Conservation (phyloP, 192 early-diverging fungal genomes). For the Geranomyces variabilis region DNA sequence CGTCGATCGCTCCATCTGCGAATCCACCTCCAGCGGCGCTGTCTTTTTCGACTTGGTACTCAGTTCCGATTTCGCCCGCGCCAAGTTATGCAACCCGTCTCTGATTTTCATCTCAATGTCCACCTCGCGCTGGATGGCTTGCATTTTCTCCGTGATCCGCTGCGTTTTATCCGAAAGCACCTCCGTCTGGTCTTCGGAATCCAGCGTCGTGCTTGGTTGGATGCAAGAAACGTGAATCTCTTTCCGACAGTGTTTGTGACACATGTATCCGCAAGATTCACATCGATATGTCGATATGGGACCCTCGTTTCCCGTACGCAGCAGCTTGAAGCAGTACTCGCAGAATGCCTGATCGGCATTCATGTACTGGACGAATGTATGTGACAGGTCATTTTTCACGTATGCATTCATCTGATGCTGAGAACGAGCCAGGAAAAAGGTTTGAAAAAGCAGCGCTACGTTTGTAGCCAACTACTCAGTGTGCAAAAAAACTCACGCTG, state of each 20-base stretch:
- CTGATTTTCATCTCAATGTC: conserved; percentile 63
- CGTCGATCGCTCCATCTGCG: conserved; percentile 42
- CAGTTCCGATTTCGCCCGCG: conserved; percentile 40
- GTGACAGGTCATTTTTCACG: conserved; percentile 26
- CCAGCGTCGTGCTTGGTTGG: conserved; percentile 34
- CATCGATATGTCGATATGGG: conserved; percentile 45
- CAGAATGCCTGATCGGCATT: conserved; percentile 45
- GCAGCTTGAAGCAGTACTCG: conserved; percentile 45
- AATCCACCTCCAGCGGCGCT: conserved; percentile 39
- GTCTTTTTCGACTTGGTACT: background rate
- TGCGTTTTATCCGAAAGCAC: conserved; percentile 47
- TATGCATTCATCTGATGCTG: conserved; percentile 33
- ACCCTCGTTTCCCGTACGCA: conserved; percentile 26
- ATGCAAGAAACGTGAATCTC: conserved; percentile 45
- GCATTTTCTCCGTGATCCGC: conserved; percentile 51
- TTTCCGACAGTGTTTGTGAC: conserved; percentile 56
- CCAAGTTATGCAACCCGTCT: conserved; percentile 54
- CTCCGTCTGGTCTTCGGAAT: conserved; percentile 37
- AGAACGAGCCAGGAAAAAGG: background rate
- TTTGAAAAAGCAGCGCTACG: background rate
- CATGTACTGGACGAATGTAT: conserved; percentile 48
- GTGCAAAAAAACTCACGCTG: conserved; percentile 18
- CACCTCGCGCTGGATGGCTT: conserved; percentile 54
- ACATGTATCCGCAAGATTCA: conserved; percentile 56
- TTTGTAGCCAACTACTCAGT: background rate